Conservation (phyloP, 78 protist species). For the Polysphondylium violaceum region DNA sequence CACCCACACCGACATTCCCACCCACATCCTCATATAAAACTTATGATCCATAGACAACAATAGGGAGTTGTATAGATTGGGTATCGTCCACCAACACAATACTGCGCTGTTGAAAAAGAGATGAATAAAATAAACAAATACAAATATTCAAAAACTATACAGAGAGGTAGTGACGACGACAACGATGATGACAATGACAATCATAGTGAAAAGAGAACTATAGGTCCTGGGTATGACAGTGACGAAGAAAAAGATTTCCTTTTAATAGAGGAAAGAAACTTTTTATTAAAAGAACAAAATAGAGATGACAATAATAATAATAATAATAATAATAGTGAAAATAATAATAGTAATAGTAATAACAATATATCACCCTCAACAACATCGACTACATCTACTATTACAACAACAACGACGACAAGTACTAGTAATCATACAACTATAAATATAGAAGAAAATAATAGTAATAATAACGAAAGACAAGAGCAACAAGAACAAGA, state of each 20-base stretch:
- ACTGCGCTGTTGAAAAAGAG: not conserved
- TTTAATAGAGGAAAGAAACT: not conserved
- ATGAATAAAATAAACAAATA: not conserved
- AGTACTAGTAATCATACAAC: not conserved
- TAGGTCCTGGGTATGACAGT: constrained; percentile 7
- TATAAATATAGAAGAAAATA: not conserved
- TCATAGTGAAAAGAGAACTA: not conserved
- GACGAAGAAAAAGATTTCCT: constrained; percentile 39
- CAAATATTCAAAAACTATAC: no score
- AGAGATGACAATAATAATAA: no score
- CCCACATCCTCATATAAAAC: not conserved
- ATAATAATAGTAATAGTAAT: not conserved
- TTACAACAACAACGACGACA: not conserved
- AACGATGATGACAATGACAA: no score
- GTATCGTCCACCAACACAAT: not conserved
- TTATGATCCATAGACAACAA: not conserved
- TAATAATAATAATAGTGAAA: not conserved
- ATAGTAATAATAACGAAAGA: not conserved
- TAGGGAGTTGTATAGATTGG: not conserved
- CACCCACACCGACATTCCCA: not conserved
- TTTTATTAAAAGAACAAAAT: no score
- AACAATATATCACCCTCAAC: not conserved
- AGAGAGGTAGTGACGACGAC: no score
- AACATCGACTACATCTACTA: not conserved
- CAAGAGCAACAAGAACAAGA: not conserved